Evolutionary conservation across 805 yeast species (phyloP).

Genomic region (Yamadazyma akitaensis): DNA sequence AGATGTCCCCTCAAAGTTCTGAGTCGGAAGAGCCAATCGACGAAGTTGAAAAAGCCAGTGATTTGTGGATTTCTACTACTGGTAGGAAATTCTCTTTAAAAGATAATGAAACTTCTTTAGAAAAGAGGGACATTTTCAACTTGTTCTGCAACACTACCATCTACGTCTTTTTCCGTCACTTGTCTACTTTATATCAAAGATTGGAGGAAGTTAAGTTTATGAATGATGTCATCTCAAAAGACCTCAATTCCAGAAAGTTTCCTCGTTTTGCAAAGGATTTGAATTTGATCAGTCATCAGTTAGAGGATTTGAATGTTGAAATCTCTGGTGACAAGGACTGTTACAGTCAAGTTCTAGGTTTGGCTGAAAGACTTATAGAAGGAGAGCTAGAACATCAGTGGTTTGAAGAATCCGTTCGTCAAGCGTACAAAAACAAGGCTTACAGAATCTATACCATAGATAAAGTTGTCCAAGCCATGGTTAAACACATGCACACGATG

Average conservation of each 20-base stretch:
- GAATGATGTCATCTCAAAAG: conserved; percentile 68
- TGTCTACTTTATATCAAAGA: conserved; percentile 78
- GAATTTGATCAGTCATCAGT: conserved; percentile 73
- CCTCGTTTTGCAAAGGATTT: conserved; percentile 85
- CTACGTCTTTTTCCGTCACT: conserved; percentile 84
- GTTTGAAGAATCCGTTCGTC: conserved; percentile 94
- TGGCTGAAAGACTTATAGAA: conserved; percentile 75
- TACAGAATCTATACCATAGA: conserved; percentile 90
- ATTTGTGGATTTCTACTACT: conserved; percentile 41
- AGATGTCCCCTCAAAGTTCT: conserved; percentile 25
- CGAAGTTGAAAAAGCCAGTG: conserved; percentile 36
- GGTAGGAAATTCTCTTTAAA: conserved; percentile 29
- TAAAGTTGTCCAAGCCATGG: conserved; percentile 71
- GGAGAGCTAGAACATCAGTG: conserved; percentile 91
- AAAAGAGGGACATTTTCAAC: conserved; percentile 58
- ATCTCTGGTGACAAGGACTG: conserved; percentile 62
- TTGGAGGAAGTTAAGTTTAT: conserved; percentile 70
- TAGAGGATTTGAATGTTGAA: conserved; percentile 75
- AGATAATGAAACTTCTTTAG: conserved; percentile 20
- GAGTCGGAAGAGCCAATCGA: conserved; percentile 31
- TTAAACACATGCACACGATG: conserved; percentile 82
- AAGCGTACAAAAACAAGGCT: conserved; percentile 90
- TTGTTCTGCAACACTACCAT: conserved; percentile 85
- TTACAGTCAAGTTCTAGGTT: conserved; percentile 71
- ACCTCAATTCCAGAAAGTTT: conserved; percentile 57